A percentile compares a stretch with the other conserved stretches of the same genome.
Conservation (phyloP, 1,284 basidiomycete genomes). For the Microbotryomycetes sp. region DNA sequence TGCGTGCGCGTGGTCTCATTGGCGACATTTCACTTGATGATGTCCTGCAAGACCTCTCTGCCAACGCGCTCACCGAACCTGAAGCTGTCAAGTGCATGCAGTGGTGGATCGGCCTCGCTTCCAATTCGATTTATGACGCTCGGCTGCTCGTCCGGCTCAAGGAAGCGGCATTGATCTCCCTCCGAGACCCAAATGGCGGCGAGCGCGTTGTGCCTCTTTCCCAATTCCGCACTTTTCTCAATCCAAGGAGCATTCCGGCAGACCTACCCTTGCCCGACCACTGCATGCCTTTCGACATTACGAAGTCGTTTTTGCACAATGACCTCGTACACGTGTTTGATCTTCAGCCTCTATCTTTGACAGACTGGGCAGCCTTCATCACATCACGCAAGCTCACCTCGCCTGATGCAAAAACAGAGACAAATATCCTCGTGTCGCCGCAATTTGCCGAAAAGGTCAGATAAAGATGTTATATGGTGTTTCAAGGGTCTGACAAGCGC, state of each 20-base stretch:
- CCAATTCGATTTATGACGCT: conserved; percentile 38
- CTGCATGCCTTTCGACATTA: conserved; percentile 66
- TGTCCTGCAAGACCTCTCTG: conserved; percentile 69
- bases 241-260: conserved; percentile 63
- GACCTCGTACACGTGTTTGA: conserved; percentile 45
- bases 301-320: conserved; percentile 48
- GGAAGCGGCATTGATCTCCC: background rate
- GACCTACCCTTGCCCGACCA: conserved; percentile 75
- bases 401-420: conserved; percentile 46
- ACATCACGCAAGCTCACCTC: conserved; percentile 48
- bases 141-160: conserved; percentile 29
- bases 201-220: conserved; percentile 59
- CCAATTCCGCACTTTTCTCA: conserved; percentile 65
- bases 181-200: background rate
- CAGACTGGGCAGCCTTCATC: conserved; percentile 69
- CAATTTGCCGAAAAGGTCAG: conserved; percentile 64
- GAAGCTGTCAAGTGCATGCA: conserved; percentile 56
- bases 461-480: background rate
- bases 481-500: background rate
- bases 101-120: conserved; percentile 75
- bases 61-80: conserved; percentile 48
- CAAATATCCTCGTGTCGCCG: conserved; percentile 62
- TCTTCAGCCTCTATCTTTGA: conserved; percentile 71
- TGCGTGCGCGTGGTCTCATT: conserved; percentile 65
- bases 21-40: conserved; percentile 77